Conservation (phyloP, 129 eudicot genomes). For the Apium graveolens region DNA sequence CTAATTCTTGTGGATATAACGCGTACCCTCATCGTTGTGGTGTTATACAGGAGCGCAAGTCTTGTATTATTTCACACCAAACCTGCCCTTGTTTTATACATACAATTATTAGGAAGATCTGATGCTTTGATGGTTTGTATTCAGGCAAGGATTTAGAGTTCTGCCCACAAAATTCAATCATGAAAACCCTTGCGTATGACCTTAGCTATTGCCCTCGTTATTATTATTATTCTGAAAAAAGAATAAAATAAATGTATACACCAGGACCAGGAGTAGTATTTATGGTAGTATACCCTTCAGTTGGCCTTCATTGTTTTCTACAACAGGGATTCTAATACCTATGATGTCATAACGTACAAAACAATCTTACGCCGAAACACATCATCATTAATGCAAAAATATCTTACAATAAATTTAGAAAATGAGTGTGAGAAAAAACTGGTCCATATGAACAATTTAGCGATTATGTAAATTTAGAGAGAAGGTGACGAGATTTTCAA, state of each 20-base stretch:
- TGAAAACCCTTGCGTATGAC: slow-evolving; percentile 14
- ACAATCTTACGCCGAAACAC: not conserved
- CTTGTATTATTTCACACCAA: not conserved
- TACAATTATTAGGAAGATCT: not conserved
- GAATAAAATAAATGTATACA: not conserved
- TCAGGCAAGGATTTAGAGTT: not conserved
- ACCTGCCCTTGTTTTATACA: not conserved
- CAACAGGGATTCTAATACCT: not conserved
- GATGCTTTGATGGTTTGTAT: not conserved
- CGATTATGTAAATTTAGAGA: too few relatives aligned
- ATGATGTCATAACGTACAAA: slow-evolving; percentile 6
- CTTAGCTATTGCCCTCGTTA: not conserved
- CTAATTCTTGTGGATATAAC: not conserved
- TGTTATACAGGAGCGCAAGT: not conserved
- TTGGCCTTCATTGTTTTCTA: not conserved
- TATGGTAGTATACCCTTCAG: not conserved
- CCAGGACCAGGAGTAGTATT: not conserved
- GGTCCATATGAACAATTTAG: too few relatives aligned
- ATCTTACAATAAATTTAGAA: too few relatives aligned
- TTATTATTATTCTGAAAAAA: not conserved
- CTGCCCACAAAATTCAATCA: not conserved
- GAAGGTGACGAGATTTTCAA: too few relatives aligned
- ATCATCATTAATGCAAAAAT: not conserved
- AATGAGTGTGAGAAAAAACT: too few relatives aligned
- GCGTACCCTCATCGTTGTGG: not conserved